Conservation (phyloP, 75 land plant genomes). For the Sequoiadendron giganteum region DNA sequence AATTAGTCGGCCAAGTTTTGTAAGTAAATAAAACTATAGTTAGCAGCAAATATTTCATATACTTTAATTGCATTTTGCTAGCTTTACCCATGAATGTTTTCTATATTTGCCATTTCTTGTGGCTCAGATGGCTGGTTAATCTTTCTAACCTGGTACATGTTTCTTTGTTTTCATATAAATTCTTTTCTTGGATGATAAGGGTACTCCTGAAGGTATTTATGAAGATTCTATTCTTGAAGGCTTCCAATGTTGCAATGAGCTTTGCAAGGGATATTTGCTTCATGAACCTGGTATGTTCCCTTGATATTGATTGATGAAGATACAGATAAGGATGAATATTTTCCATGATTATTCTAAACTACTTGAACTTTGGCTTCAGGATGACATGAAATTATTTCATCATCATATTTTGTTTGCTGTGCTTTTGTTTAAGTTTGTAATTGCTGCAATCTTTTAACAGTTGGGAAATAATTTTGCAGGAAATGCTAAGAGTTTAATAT, state of each 20-base stretch:
- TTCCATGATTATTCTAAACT: not conserved
- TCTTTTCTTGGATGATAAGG: slow-evolving; percentile 32
- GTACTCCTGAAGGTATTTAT: slow-evolving; percentile 42
- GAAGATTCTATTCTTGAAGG: slow-evolving; percentile 83
- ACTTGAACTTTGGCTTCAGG: not conserved
- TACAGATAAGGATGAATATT: not conserved
- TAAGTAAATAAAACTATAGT: too few species aligned
- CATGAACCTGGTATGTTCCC: slow-evolving; percentile 56
- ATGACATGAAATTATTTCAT: not conserved
- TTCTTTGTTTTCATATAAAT: slow-evolving; percentile 1
- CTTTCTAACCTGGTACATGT: not conserved
- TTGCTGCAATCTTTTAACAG: not conserved
- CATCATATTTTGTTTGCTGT: slow-evolving; percentile 5
- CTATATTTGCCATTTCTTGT: not conserved
- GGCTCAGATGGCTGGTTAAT: not conserved
- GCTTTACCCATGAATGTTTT: not conserved
- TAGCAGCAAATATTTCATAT: too few species aligned
- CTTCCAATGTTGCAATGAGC: slow-evolving; percentile 46
- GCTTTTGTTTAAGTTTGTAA: not conserved
- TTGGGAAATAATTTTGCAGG: slow-evolving; percentile 18
- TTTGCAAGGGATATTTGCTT: slow-evolving; percentile 65
- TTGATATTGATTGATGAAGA: not conserved
- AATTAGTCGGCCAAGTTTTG: too few species aligned
- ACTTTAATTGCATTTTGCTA: not conserved
- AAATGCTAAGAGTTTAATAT: slow-evolving; percentile 42